These are phyloP conservation scores for Mycena vitilis DNA, from an alignment of 768 basidiomycete genomes.

Conservation along the genomic window DNA sequence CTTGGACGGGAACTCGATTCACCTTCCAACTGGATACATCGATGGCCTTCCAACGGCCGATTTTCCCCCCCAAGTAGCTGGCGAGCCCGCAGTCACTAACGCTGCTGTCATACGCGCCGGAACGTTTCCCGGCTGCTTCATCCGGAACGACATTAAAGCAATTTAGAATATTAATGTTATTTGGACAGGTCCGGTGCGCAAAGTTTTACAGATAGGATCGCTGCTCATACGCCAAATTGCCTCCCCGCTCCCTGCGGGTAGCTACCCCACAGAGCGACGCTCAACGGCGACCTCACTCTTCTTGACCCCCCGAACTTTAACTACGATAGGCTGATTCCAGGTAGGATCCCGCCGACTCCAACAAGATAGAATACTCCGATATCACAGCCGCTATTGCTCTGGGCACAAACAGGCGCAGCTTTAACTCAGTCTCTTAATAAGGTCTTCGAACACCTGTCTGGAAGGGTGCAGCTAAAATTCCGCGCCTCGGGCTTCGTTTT, in stretches of 20 bases:
- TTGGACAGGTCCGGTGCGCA: slow-evolving; percentile 17
- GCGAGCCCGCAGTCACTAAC: no score
- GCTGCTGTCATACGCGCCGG: slow-evolving; percentile 8
- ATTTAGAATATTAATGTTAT: slow-evolving; percentile 22
- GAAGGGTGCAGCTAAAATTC: slow-evolving; percentile 16
- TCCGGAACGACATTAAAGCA: slow-evolving; percentile 11
- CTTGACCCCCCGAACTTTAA: slow-evolving; percentile 13
- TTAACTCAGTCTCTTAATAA: slow-evolving; percentile 30
- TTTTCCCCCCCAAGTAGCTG: no score
- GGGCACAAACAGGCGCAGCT: slow-evolving; percentile 15
- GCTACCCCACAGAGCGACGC: not conserved
- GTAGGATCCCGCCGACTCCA: not conserved
- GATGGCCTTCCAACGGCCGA: no score
- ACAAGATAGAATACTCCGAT: not conserved
- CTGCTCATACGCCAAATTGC: slow-evolving; percentile 26
- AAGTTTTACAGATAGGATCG: slow-evolving; percentile 30
- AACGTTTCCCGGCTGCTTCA: slow-evolving; percentile 4
- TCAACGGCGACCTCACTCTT: slow-evolving; percentile 1
- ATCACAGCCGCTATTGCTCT: slow-evolving; percentile 4
- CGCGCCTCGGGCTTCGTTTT: slow-evolving; percentile 23
- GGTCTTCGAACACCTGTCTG: slow-evolving; percentile 9
- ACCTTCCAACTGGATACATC: not conserved
- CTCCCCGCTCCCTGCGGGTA: slow-evolving; percentile 22
- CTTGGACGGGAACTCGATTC: not conserved
- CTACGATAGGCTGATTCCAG: not conserved